Evolutionary conservation across 768 basidiomycete genomes (phyloP), one percentile per base, ranked within the genome.

Genomic region (Serendipita sp.): DNA sequence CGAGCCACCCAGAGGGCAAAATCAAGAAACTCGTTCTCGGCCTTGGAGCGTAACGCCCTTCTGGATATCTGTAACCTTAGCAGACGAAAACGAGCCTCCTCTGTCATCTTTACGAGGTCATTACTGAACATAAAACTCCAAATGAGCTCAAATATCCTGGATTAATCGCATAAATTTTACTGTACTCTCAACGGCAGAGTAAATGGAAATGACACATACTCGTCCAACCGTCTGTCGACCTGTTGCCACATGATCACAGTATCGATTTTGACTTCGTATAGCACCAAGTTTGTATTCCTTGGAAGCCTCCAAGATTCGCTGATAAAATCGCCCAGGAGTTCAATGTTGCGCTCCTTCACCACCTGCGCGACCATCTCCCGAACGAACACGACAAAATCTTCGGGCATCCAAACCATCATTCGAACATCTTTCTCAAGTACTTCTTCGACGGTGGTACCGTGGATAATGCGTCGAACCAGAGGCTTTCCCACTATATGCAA

Each of bases 161-260:
- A 45, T 3, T 3, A 7, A 24, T 41, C 38, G 1, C 13, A 41
- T 13, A 13, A 5, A 7, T 8, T 4, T 34, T 11, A 62, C 18
- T 32, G 13, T 62, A 62, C 13, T 7, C 8, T 8, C n/a, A 34
- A 8, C 32, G 8, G 32, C 4, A 35, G 24, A n/a, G 4, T 8
- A 18, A 34, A 32, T 35, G 37, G 11, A 24, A 24, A 24, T 24
- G 30, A 16, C 8, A 51, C 64, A 5, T 35, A 64, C 64, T 64
- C 64, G 47, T 64, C 64, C 15, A 64, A n/a, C n/a, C 64, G 15
- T 32, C 64, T 3, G 64, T 64, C 64, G 18, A 64, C 51, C 46
- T 64, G 46, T 3, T 64, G 64, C 64, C 64, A 64, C 48, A 48
- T 54, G 18, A 37, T 18, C 15, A 45, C 18, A 13, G 18, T 41